phyloP scores from a whole-genome alignment of 2,329 filamentous ascomycete species.

The Xylariales sp. region DNA sequence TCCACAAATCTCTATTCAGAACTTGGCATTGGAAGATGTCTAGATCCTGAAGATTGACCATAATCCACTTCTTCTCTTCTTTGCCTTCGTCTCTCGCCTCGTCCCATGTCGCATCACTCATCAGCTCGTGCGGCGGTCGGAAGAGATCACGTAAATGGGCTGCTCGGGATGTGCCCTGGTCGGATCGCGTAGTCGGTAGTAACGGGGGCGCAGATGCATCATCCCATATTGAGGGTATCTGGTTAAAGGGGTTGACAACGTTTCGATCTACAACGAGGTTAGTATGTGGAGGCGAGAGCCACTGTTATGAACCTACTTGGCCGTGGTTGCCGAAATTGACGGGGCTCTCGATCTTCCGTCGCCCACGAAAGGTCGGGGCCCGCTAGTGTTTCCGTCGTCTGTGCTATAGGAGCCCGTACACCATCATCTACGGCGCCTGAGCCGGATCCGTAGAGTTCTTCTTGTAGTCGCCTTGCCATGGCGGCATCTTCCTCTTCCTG shows the following conservation, averaged over 20 bases:
- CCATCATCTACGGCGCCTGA: conserved; percentile 52
- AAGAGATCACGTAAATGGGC: conserved; percentile 90
- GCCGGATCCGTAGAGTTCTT: conserved; percentile 79
- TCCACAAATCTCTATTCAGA: conserved; percentile 96
- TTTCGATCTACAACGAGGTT: conserved; percentile 27
- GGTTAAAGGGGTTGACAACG: conserved; percentile 47
- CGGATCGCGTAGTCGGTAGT: conserved; percentile 49
- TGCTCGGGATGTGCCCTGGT: conserved; percentile 70
- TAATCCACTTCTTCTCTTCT: conserved; percentile 89
- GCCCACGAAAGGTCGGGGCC: conserved; percentile 70
- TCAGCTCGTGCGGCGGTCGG: conserved; percentile 90
- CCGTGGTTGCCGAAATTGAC: conserved; percentile 52
- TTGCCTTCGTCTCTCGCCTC: conserved; percentile 86
- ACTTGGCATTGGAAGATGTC: conserved; percentile 95
- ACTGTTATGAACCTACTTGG: conserved; percentile 25
- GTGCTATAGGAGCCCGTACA: conserved; percentile 89
- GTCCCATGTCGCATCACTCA: conserved; percentile 83
- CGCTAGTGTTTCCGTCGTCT: conserved; percentile 91
- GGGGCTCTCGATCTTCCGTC: conserved; percentile 72
- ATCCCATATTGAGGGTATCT: conserved; percentile 49
- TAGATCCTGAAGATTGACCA: conserved; percentile 95
- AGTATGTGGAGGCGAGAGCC: conserved; percentile 3
- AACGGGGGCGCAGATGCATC: conserved; percentile 56
- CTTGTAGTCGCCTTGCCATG: conserved; percentile 90
- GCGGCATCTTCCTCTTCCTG: conserved; percentile 89